Conservation (phyloP, 2,329 filamentous ascomycete species). For the Diaporthe nobilis region DNA sequence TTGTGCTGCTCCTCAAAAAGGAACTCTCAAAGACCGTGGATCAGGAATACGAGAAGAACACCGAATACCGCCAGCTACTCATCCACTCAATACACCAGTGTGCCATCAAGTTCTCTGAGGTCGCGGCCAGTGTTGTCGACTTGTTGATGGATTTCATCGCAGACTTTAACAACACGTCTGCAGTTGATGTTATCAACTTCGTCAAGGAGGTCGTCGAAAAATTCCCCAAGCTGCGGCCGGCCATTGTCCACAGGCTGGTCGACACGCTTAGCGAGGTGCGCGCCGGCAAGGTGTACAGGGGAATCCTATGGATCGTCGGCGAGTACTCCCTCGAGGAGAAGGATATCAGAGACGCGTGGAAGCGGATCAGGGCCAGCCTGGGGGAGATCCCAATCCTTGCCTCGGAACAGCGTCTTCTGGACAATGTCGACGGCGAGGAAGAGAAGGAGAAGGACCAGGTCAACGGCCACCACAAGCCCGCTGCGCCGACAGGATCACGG, state of each 20-base stretch:
- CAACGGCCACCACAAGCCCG: slow-evolving; percentile 83
- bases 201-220: slow-evolving; percentile 99
- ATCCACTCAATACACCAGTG: slow-evolving; percentile 99
- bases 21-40: slow-evolving; percentile 98
- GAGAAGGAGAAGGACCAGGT: slow-evolving; percentile 72
- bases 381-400: slow-evolving; percentile 98
- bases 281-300: slow-evolving; percentile 96
- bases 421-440: slow-evolving; percentile 83
- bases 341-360: slow-evolving; percentile 97
- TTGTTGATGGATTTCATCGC: slow-evolving; percentile 99
- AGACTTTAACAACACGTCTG: slow-evolving; percentile 97
- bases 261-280: slow-evolving; percentile 93
- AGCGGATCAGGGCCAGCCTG: slow-evolving; percentile 90
- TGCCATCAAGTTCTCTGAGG: slow-evolving; percentile 98
- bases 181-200: slow-evolving; percentile 97
- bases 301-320: slow-evolving; percentile 96
- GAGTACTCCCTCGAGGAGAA: slow-evolving; percentile 96
- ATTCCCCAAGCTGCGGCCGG: slow-evolving; percentile 89
- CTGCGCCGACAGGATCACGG: slow-evolving; percentile 85
- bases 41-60: slow-evolving; percentile 98
- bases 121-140: slow-evolving; percentile 95
- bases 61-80: slow-evolving; percentile 92
- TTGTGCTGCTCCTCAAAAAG: slow-evolving; percentile 96
- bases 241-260: slow-evolving; percentile 90
- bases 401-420: slow-evolving; percentile 91